These are phyloP conservation scores for Neonectria neomacrospora DNA, from an alignment of 2,329 filamentous ascomycete species.

Conservation along the genomic window DNA sequence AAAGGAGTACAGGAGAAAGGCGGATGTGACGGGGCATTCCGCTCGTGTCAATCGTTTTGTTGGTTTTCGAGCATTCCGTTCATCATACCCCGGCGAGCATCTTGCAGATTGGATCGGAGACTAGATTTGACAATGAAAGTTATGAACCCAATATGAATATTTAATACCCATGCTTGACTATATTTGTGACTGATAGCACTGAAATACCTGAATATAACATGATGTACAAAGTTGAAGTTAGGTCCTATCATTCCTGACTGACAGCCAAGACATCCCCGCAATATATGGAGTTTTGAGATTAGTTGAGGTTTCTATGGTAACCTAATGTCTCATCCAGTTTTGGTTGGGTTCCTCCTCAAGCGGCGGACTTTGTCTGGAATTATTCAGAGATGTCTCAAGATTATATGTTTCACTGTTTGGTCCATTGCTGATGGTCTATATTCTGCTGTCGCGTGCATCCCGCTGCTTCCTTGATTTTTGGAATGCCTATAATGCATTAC, in stretches of 20 bases:
- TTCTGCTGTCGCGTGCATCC: no score
- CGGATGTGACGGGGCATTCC: slow-evolving; percentile 33
- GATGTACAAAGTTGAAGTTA: background rate
- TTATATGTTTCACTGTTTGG: no score
- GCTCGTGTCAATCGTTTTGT: slow-evolving; percentile 37
- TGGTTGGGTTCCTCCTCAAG: background rate
- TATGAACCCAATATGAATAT: slow-evolving; percentile 37
- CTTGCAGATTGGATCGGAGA: slow-evolving; percentile 43
- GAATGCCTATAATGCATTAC: no score
- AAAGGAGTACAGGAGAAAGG: slow-evolving; percentile 44
- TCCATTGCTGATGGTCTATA: no score
- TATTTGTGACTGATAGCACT: no score
- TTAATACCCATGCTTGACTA: slow-evolving; percentile 28
- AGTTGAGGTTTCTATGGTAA: background rate
- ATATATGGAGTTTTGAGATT: background rate
- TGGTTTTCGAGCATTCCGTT: slow-evolving; percentile 45
- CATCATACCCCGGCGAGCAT: slow-evolving; percentile 45
- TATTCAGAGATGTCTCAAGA: background rate
- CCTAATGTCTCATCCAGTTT: background rate
- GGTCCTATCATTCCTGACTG: background rate
- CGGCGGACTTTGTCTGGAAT: background rate
- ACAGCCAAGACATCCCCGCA: background rate
- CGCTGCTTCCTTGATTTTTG: no score
- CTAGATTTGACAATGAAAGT: slow-evolving; percentile 44
- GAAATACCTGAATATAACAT: background rate